Percentiles rank a stretch among this genome's conserved stretches.
Evolutionary conservation across 1,284 basidiomycete genomes (phyloP).

Genomic region (Hypsizygus ulmarius): DNA sequence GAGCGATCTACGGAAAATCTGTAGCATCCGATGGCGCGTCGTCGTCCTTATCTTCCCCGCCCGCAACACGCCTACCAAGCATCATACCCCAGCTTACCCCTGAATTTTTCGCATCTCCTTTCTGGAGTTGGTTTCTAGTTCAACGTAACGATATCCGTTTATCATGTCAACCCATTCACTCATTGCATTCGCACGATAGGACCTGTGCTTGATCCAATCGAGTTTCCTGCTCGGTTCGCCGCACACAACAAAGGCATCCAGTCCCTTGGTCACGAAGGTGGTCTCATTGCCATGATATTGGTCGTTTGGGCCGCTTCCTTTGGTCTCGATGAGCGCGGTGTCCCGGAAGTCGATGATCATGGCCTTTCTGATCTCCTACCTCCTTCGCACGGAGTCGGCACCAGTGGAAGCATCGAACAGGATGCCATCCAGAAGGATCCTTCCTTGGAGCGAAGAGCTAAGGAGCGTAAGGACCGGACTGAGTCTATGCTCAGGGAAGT

Average conservation of each 20-base stretch:
- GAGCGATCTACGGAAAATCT: slow-evolving; percentile 62
- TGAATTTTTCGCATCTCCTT: slow-evolving; percentile 79
- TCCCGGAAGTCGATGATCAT: slow-evolving; percentile 27
- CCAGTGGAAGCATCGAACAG: slow-evolving; percentile 8
- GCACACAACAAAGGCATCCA: slow-evolving; percentile 58
- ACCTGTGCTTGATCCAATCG: slow-evolving; percentile 69
- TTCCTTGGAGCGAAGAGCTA: slow-evolving; percentile 21
- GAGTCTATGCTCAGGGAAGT: slow-evolving; percentile 69
- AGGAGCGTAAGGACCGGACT: slow-evolving; percentile 37
- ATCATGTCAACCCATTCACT: slow-evolving; percentile 2
- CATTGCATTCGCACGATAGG: slow-evolving; percentile 37
- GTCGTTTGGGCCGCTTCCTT: slow-evolving; percentile 86
- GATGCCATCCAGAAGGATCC: slow-evolving; percentile 17
- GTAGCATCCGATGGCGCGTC: slow-evolving; percentile 37
- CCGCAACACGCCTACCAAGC: slow-evolving; percentile 36
- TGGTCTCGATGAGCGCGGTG: slow-evolving; percentile 77
- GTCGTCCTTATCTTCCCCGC: slow-evolving; percentile 24
- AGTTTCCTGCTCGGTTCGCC: slow-evolving; percentile 70
- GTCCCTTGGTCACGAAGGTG: slow-evolving; percentile 56
- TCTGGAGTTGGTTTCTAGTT: slow-evolving; percentile 78
- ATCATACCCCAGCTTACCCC: slow-evolving; percentile 69
- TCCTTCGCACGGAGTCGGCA: slow-evolving; percentile 4
- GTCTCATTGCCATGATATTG: slow-evolving; percentile 65
- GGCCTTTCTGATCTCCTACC: slow-evolving; percentile 15
- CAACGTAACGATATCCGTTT: slow-evolving; percentile 60